Evolutionary conservation across 2,329 filamentous ascomycete genomes (phyloP), one percentile per base, ranked within the genome.

Genomic region (Fusarium sp.): DNA sequence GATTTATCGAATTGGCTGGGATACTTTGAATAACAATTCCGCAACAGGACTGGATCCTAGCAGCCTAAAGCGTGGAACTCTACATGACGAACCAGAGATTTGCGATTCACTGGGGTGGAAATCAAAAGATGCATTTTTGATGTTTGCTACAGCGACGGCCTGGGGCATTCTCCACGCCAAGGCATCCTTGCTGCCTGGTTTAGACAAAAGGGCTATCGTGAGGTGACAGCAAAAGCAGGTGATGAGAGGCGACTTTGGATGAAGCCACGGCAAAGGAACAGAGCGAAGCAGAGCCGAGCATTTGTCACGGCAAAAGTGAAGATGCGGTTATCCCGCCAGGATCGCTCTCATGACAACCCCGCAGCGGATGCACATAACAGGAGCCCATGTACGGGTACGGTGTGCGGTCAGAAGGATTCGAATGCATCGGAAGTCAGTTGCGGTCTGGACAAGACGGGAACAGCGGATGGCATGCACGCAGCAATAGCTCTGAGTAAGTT

Each of bases 71-170:
- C 31, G 27, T 62, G 24, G 54, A 43, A 64, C 61, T 69, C 65
- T 61, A n/a, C 20, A 61, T 45, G 62, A 41, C 56, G 43, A 64
- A 35, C 50, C 56, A 33, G 71, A 58, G 71, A 63, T 67, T 59
- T 72, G 35, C 33, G 59, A 73, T 33, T 41, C 20, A 75, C 31
- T 35, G 24, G 39, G 31, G 43, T 20, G 35, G 41, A 54, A 66
- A 71, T 71, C 64, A 27, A 22, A 52, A 75, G 29, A 76, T 75
- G 67, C 57, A n/a, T 60, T 71, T 75, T 65, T 27, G 58, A 67
- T 33, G 27, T 14, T 61, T 48, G 24, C 9, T 27, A 48, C 18
- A 52, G 18, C 14, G 16, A 39, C 48, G 24, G 9, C 18, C 10
- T 31, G 29, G 39, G 31, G 29, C 48, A 64, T 18, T 11, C 35